Conservation (phyloP, 2,329 filamentous ascomycete genomes). For the Mycosphaerella sp. region DNA sequence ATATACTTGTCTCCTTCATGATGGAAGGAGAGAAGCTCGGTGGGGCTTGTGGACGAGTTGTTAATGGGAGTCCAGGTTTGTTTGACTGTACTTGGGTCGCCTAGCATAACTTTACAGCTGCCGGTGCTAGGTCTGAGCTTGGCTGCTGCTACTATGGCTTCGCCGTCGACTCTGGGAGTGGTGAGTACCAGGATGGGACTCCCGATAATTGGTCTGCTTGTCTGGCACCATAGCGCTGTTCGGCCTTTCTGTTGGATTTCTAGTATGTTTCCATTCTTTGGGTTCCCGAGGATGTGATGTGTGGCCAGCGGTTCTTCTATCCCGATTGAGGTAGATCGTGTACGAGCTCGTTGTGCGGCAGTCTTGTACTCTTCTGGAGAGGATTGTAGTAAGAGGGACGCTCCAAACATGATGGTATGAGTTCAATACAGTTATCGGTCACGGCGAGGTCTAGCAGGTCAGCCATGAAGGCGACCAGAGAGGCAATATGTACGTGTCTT, state of each 20-base stretch:
- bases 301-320: neutral
- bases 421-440: neutral
- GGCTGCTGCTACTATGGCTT: neutral
- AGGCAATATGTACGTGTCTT: neutral
- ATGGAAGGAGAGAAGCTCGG: neutral
- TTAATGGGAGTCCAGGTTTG: neutral
- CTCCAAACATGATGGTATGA: neutral
- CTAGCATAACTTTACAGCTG: conserved; percentile 4
- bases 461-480: neutral
- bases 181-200: neutral
- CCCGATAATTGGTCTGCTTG: neutral
- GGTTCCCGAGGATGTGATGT: conserved; percentile 3
- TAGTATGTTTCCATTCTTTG: neutral
- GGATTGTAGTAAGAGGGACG: neutral
- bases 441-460: neutral
- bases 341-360: neutral
- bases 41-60: neutral
- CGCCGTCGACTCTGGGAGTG: conserved; percentile 9
- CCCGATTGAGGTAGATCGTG: neutral
- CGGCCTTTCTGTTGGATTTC: conserved; percentile 8
- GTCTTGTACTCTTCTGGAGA: neutral
- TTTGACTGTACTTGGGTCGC: neutral
- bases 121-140: conserved; percentile 1
- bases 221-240: neutral
- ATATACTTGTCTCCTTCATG: neutral